A percentile compares a stretch with the other conserved stretches of the same genome.
Conservation (phyloP, 352 stramenopile species). For the Phytophthora tentaculata region DNA sequence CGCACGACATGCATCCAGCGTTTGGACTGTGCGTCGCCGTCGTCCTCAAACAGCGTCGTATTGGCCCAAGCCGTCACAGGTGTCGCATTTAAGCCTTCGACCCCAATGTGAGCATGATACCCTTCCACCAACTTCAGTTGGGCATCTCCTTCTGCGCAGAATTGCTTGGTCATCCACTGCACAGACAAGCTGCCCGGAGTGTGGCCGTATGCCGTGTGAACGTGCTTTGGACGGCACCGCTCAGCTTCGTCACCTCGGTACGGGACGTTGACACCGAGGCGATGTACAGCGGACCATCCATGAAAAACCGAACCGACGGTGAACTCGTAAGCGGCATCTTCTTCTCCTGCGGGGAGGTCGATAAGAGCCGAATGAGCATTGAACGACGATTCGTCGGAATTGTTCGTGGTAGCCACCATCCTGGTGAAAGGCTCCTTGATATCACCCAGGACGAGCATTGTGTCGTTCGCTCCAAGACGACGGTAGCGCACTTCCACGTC, state of each 20-base stretch:
- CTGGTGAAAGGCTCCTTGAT: constrained; percentile 38
- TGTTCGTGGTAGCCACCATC: constrained; percentile 56
- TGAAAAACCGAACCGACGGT: constrained; percentile 80
- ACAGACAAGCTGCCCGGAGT: constrained; percentile 63
- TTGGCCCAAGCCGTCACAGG: constrained; percentile 48
- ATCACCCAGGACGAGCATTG: constrained; percentile 14
- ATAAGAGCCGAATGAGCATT: constrained; percentile 71
- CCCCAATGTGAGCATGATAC: constrained; percentile 49
- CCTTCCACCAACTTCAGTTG: constrained; percentile 69
- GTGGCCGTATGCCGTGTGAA: constrained; percentile 79
- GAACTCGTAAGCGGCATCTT: constrained; percentile 59
- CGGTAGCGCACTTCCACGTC: constrained; percentile 62
- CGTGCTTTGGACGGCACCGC: constrained; percentile 73
- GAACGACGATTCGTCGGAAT: constrained; percentile 49
- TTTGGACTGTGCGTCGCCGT: constrained; percentile 52
- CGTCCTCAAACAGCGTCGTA: constrained; percentile 70
- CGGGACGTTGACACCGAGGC: constrained; percentile 55
- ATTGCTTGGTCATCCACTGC: constrained; percentile 80
- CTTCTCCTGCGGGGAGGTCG: constrained; percentile 27
- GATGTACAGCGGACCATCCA: constrained; percentile 74
- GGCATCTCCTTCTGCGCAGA: constrained; percentile 46
- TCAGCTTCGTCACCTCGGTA: constrained; percentile 48
- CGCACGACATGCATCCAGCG: constrained; percentile 70
- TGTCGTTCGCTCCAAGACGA: constrained; percentile 39
- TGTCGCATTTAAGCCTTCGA: constrained; percentile 32